phyloP scores from a whole-genome alignment of 1,139 yeast genomes.

The Magnusiomyces magnusii region DNA sequence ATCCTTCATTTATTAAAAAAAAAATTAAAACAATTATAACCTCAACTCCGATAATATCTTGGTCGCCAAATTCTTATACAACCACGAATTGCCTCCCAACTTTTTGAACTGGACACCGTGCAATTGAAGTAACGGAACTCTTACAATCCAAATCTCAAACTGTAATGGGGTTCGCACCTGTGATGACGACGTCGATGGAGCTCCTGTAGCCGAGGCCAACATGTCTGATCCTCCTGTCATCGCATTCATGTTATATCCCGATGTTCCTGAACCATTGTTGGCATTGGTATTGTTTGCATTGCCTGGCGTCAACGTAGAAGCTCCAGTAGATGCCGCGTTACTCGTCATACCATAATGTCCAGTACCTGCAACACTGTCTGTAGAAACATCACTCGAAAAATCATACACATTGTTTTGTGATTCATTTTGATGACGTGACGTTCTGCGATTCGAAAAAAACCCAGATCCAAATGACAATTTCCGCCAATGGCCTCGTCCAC shows the following conservation, averaged over 20 bases:
- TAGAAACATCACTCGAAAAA: slow-evolving; percentile 28
- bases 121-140: slow-evolving; percentile 82
- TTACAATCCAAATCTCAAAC: slow-evolving; percentile 88
- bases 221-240: slow-evolving; percentile 13
- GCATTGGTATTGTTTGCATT: neutral
- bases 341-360: slow-evolving; percentile 55
- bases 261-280: neutral
- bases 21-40: slow-evolving; percentile 32
- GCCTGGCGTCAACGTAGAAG: neutral
- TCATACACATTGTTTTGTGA: slow-evolving; percentile 25
- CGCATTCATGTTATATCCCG: slow-evolving; percentile 7
- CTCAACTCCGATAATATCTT: slow-evolving; percentile 74
- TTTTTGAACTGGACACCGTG: slow-evolving; percentile 96
- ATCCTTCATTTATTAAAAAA: neutral
- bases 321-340: slow-evolving; percentile 15
- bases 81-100: slow-evolving; percentile 91
- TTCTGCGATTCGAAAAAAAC: slow-evolving; percentile 19
- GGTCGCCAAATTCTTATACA: slow-evolving; percentile 87
- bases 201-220: slow-evolving; percentile 8
- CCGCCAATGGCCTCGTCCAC: slow-evolving; percentile 29
- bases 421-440: slow-evolving; percentile 23
- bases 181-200: neutral
- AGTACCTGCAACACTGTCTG: slow-evolving; percentile 26
- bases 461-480: slow-evolving; percentile 33
- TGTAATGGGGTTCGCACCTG: slow-evolving; percentile 49